Evolutionary conservation across 768 basidiomycete species (phyloP).

Genomic region (Xerocomus brunneocitrinus): DNA sequence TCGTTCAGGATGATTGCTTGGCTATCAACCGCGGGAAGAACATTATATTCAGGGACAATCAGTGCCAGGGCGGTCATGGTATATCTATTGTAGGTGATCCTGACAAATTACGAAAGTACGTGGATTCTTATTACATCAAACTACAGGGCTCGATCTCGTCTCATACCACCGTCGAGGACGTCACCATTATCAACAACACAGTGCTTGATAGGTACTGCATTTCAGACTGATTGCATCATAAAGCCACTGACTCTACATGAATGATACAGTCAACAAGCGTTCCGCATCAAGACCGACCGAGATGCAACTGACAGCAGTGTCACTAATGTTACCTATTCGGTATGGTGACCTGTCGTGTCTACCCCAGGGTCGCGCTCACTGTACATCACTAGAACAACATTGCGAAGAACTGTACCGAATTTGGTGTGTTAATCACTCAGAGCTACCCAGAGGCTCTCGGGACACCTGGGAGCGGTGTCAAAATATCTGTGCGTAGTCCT

Average conservation of each 20-base stretch:
- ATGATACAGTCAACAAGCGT: constrained; percentile 41
- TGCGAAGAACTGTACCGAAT: constrained; percentile 42
- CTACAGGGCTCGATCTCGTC: constrained; percentile 52
- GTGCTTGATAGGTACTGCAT: constrained; percentile 47
- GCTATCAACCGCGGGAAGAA: constrained; percentile 45
- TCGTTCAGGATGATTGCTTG: constrained; percentile 56
- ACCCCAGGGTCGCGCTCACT: background rate
- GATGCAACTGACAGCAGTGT: constrained; percentile 45
- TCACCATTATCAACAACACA: constrained; percentile 48
- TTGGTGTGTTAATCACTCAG: constrained; percentile 59
- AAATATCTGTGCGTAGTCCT: constrained; percentile 45
- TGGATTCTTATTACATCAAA: background rate
- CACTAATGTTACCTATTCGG: constrained; percentile 45
- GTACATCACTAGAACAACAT: constrained; percentile 43
- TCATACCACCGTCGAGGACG: constrained; percentile 39
- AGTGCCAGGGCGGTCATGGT: constrained; percentile 58
- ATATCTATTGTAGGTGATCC: constrained; percentile 43
- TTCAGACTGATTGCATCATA: background rate
- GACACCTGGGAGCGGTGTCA: constrained; percentile 52
- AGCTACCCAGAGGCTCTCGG: constrained; percentile 54
- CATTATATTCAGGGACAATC: constrained; percentile 47
- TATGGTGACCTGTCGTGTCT: constrained; percentile 16
- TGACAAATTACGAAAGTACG: background rate
- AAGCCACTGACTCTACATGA: background rate
- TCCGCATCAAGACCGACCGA: constrained; percentile 58